Percentiles rank a stretch among this genome's conserved stretches.
phyloP scores from a whole-genome alignment of 2,329 filamentous ascomycete genomes.

The Chaetothyriales sp. region DNA sequence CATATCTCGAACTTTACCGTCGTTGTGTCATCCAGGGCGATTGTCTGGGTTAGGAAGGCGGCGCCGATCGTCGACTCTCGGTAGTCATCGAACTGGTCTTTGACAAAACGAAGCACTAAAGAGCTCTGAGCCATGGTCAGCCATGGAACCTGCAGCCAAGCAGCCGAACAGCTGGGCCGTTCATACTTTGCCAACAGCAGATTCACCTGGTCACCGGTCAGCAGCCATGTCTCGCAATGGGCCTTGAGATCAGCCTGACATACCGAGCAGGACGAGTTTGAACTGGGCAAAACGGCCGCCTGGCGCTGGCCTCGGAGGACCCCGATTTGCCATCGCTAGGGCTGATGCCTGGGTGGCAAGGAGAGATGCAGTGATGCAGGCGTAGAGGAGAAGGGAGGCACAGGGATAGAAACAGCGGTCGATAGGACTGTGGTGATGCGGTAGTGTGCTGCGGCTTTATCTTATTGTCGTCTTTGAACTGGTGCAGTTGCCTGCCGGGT shows the following conservation, averaged over 20 bases:
- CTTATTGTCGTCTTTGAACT: not conserved
- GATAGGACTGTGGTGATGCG: not conserved
- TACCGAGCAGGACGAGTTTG: slow-evolving; percentile 94
- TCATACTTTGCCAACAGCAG: slow-evolving; percentile 86
- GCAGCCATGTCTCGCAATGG: slow-evolving; percentile 10
- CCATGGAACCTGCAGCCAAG: not conserved
- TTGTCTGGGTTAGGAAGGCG: slow-evolving; percentile 96
- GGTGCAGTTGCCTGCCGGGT: not conserved
- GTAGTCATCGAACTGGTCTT: slow-evolving; percentile 99
- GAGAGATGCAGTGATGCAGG: slow-evolving; percentile 2
- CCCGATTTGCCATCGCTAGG: slow-evolving; percentile 62
- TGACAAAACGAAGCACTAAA: slow-evolving; percentile 93
- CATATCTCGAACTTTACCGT: slow-evolving; percentile 99
- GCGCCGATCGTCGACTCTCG: slow-evolving; percentile 96
- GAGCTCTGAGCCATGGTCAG: slow-evolving; percentile 53
- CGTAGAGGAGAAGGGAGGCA: slow-evolving; percentile 1
- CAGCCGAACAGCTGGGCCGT: slow-evolving; percentile 5
- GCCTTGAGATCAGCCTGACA: slow-evolving; percentile 20
- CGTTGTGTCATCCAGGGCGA: slow-evolving; percentile 92
- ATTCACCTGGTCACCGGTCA: slow-evolving; percentile 59
- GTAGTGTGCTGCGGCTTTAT: not conserved
- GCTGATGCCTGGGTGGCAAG: not conserved
- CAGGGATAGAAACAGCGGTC: not conserved
- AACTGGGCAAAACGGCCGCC: slow-evolving; percentile 78
- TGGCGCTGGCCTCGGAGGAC: slow-evolving; percentile 53